Conservation (phyloP, 2,329 filamentous ascomycete genomes). For the Monosporascus sp. region DNA sequence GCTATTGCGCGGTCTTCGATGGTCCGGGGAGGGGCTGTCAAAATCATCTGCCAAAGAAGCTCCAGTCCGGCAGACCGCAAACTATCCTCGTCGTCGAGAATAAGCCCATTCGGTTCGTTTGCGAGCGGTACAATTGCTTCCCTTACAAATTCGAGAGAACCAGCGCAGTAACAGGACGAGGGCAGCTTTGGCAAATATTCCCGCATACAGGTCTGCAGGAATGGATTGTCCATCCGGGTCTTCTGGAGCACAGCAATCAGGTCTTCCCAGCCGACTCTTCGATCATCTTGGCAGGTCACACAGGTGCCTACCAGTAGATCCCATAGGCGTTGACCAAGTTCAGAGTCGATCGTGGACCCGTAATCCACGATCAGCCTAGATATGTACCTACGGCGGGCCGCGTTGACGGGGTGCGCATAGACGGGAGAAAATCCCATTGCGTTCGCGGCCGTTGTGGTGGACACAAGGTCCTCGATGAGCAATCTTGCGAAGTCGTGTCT, state of each 20-base stretch:
- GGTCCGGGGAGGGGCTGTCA: conserved; percentile 58
- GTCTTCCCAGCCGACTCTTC: conserved; percentile 64
- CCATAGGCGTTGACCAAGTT: conserved; percentile 64
- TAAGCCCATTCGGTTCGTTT: conserved; percentile 36
- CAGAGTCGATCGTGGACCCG: conserved; percentile 56
- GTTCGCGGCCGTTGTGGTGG: conserved; percentile 40
- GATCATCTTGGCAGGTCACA: conserved; percentile 54
- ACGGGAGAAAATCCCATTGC: conserved; percentile 36
- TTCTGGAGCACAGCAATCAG: conserved; percentile 45
- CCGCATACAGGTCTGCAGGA: conserved; percentile 47
- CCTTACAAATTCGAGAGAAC: conserved; percentile 58
- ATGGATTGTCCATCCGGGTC: conserved; percentile 45
- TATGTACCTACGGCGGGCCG: conserved; percentile 53
- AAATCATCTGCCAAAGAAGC: conserved; percentile 76
- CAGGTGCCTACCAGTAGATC: conserved; percentile 62
- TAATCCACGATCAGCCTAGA: conserved; percentile 50
- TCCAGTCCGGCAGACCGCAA: conserved; percentile 54
- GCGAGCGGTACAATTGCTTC: conserved; percentile 43
- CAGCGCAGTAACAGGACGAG: conserved; percentile 52
- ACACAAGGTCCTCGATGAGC: conserved; percentile 59
- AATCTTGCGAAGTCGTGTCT: conserved; percentile 58
- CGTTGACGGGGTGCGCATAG: conserved; percentile 42
- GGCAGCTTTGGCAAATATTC: conserved; percentile 53
- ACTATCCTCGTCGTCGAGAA: conserved; percentile 46
- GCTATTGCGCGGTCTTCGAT: conserved; percentile 65